Evolutionary conservation across 2,329 filamentous ascomycete species (phyloP), one percentile per base, ranked within the genome.

Genomic region (Colletotrichum limetticola): DNA sequence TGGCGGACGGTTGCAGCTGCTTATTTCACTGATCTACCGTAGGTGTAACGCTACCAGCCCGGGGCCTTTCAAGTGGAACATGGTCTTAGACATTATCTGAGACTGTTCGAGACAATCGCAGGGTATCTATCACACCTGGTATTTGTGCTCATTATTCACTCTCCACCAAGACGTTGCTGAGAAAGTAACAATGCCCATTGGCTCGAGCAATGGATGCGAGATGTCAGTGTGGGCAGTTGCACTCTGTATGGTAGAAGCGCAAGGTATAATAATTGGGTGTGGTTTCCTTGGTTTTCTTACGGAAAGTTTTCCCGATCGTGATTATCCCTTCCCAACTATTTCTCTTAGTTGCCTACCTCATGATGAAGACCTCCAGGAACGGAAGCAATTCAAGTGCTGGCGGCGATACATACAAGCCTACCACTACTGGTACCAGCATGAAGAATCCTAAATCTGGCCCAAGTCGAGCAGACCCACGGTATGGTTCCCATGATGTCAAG

Each of bases 401-500:
- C 2, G 32, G 46, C 0, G 66, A 63, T 35, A 32, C 63, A 37
- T 58, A 68, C 22, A 65, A 69, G 19, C 65, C 42, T 9, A 49
- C 11, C 24, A 55, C 16, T 22, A 32, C 35, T 4, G n/a, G 32
- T 0, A 56, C 62, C 3, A 16, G 56, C 26, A 68, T 65, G 24
- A 46, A 65, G 26, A 24, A 7, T 3, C 59, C 16, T 19, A 46
- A 49, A 7, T 30, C 26, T 26, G 46, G 26, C 11, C 66, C 66
- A 7, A 70, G 70, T 35, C 52, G 42, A 32, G 72, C 56, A 19
- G 37, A 55, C 22, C 35, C 68, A 2, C 46, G 53, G 22, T 68
- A 74, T n/a, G 72, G 72, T 28, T 68, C 56, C 11, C 55, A 75
- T 24, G 72, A 71, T 64, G 68, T 60, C 42, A 66, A 59, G 52